These are phyloP conservation scores for Allium sativum DNA, from an alignment of 106 monocot genomes.

Conservation along the genomic window DNA sequence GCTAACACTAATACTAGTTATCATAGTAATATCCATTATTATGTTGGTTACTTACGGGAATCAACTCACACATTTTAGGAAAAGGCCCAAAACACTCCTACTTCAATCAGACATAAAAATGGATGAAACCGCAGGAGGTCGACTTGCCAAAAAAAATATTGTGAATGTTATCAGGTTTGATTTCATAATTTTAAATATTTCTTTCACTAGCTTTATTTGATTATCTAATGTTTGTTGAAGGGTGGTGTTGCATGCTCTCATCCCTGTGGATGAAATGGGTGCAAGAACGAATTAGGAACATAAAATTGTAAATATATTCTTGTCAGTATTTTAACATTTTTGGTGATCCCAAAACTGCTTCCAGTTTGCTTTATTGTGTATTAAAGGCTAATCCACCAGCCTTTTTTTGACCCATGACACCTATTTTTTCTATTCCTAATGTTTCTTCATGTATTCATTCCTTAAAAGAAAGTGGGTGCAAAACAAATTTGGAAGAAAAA, in stretches of 20 bases:
- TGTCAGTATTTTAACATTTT: neutral
- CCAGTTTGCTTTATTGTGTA: neutral
- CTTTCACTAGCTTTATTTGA: neutral
- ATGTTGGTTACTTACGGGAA: neutral
- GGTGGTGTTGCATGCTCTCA: slow-evolving; percentile 72
- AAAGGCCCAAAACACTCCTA: slow-evolving; percentile 46
- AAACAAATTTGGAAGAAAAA: slow-evolving; percentile 73
- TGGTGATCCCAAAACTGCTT: neutral
- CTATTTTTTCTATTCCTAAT: no score
- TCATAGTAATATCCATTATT: no score
- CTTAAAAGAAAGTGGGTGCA: slow-evolving; percentile 83
- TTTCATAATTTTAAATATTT: slow-evolving; percentile 2
- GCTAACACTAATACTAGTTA: no score
- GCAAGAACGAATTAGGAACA: slow-evolving; percentile 78
- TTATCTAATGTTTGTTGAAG: slow-evolving; percentile 14
- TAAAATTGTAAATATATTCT: slow-evolving; percentile 43
- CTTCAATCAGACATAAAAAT: slow-evolving; percentile 56
- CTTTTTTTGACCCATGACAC: no score
- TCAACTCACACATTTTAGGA: slow-evolving; percentile 24
- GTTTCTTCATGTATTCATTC: neutral
- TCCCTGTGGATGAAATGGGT: slow-evolving; percentile 80
- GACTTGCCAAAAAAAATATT: slow-evolving; percentile 82
- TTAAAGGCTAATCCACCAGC: no score
- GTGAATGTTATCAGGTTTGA: slow-evolving; percentile 76
- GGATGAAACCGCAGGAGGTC: slow-evolving; percentile 93